Percentiles rank a stretch among this genome's conserved stretches.
Conservation (phyloP, 192 early-diverging fungal genomes). For the Mortierella alpina region DNA sequence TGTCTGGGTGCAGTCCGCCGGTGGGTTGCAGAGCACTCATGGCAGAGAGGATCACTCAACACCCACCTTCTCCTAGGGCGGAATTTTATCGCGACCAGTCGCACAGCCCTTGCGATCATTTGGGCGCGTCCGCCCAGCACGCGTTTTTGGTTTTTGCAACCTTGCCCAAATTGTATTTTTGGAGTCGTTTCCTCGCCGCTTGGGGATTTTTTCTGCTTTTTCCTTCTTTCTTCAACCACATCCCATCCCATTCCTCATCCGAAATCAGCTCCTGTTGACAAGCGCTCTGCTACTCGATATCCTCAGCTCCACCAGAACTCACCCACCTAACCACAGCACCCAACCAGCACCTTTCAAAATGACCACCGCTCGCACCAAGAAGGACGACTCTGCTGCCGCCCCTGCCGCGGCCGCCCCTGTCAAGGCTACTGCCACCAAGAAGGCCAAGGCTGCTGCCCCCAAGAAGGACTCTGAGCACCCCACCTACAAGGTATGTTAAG, state of each 20-base stretch:
- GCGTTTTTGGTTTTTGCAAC: too few species aligned
- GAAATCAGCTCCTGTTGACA: too few species aligned
- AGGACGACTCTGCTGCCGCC: slow-evolving; percentile 19
- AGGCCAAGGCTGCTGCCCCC: slow-evolving; percentile 17
- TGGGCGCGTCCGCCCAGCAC: background rate
- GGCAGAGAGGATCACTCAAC: too few species aligned
- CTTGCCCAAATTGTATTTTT: too few species aligned
- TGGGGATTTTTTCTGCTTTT: background rate
- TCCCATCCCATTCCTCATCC: background rate
- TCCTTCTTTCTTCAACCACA: slow-evolving; percentile 4
- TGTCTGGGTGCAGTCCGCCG: too few species aligned
- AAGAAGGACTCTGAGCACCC: slow-evolving; percentile 55
- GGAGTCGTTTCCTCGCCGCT: too few species aligned
- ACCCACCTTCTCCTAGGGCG: too few species aligned
- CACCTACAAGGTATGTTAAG: slow-evolving; percentile 44
- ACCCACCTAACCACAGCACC: background rate
- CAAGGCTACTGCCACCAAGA: slow-evolving; percentile 30
- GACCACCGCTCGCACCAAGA: slow-evolving; percentile 27
- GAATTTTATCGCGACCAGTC: too few species aligned
- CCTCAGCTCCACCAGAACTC: background rate
- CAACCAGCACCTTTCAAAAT: slow-evolving; percentile 15
- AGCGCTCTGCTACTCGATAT: too few species aligned
- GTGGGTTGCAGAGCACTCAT: too few species aligned
- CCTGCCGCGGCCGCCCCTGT: slow-evolving; percentile 19
- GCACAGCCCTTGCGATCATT: background rate